phyloP scores from a whole-genome alignment of 2,329 filamentous ascomycete species.

The Plectosphaerella plurivora region DNA sequence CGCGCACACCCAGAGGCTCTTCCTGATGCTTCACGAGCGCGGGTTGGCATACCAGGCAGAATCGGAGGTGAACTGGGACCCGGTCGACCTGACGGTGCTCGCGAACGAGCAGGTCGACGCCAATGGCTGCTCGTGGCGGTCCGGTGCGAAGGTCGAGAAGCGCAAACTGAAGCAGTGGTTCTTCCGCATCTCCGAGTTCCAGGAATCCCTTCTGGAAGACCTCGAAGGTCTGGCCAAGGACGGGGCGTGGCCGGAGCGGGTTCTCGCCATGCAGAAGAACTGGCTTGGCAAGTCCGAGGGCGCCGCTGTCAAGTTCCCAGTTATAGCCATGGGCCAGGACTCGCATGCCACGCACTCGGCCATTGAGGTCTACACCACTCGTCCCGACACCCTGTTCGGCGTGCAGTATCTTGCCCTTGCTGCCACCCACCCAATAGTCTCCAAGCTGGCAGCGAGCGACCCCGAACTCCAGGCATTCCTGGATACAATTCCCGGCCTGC shows the following conservation, averaged over 20 bases:
- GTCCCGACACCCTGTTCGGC: constrained; percentile 82
- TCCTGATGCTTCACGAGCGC: constrained; percentile 68
- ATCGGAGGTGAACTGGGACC: constrained; percentile 85
- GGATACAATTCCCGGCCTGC: constrained; percentile 52
- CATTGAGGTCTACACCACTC: constrained; percentile 76
- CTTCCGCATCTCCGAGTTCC: constrained; percentile 75
- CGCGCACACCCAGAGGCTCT: constrained; percentile 83
- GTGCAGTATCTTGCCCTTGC: constrained; percentile 82
- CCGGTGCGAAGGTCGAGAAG: constrained; percentile 79
- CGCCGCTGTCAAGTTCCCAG: constrained; percentile 65
- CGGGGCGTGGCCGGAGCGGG: constrained; percentile 75
- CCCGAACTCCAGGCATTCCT: constrained; percentile 63
- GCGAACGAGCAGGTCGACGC: constrained; percentile 93
- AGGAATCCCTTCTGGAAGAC: constrained; percentile 67
- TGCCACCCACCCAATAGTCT: constrained; percentile 65
- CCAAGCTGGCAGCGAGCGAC: constrained; percentile 54
- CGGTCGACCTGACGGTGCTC: constrained; percentile 81
- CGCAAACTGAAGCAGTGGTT: constrained; percentile 84
- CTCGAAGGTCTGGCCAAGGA: constrained; percentile 60
- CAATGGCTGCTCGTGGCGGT: constrained; percentile 81
- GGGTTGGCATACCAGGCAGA: constrained; percentile 80
- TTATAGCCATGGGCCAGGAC: constrained; percentile 40
- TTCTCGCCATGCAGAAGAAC: constrained; percentile 78
- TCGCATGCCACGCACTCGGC: constrained; percentile 27
- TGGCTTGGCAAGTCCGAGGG: constrained; percentile 82